Conservation (phyloP, 148 eudicot genomes). For the Cornus kousa region DNA sequence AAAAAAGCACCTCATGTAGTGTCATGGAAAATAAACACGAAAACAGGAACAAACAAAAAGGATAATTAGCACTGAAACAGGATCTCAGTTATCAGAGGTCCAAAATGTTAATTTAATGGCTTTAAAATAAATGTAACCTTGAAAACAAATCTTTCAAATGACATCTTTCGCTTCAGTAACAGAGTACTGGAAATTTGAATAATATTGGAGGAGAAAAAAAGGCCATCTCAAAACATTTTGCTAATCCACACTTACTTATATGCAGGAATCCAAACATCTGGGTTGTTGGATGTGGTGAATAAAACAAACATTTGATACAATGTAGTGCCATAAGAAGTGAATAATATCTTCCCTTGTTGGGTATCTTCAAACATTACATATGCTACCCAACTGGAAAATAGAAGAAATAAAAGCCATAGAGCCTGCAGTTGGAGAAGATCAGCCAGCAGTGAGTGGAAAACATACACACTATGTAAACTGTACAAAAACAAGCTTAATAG, state of each 20-base stretch:
- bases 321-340: constrained; percentile 80
- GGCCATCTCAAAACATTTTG: neutral
- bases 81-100: neutral
- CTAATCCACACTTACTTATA: constrained; percentile 63
- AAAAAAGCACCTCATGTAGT: no score
- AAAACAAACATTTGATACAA: constrained; percentile 85
- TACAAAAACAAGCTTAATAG: neutral
- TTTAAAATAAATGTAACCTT: neutral
- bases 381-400: constrained; percentile 95
- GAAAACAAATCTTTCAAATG: neutral
- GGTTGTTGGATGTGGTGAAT: constrained; percentile 92
- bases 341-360: constrained; percentile 64
- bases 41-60: no score
- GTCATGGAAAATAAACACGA: no score
- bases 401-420: constrained; percentile 66
- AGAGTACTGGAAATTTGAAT: neutral
- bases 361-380: constrained; percentile 97
- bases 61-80: neutral
- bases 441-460: constrained; percentile 11
- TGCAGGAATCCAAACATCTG: constrained; percentile 98
- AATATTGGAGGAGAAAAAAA: constrained; percentile 4
- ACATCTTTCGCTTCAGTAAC: neutral
- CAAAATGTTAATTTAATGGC: neutral
- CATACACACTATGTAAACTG: neutral
- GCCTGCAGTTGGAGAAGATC: constrained; percentile 57